A percentile compares a stretch with the other conserved stretches of the same genome.
Evolutionary conservation across 768 basidiomycete species (phyloP).

Genomic region (Lactarius pseudohatsudake): DNA sequence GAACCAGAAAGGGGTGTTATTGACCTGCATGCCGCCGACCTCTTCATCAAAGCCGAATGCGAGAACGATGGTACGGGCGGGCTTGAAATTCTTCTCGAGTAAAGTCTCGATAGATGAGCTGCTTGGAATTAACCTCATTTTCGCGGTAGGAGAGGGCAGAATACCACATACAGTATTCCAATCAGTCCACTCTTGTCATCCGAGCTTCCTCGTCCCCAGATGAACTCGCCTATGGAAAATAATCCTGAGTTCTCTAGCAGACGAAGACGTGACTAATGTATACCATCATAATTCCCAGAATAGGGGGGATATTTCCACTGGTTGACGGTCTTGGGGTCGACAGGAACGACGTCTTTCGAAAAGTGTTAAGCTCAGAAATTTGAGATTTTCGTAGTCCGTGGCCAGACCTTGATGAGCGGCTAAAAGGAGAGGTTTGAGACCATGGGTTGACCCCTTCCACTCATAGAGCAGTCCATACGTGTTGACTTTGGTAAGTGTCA

Average conservation of each 20-base stretch:
- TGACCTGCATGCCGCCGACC: conserved; percentile 32
- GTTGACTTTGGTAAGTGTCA: conserved; percentile 56
- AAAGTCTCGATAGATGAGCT: conserved; percentile 43
- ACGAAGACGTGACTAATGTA: not conserved
- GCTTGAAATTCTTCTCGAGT: conserved; percentile 40
- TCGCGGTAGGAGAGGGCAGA: not conserved
- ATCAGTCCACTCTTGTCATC: conserved; percentile 40
- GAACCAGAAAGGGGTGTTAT: not conserved
- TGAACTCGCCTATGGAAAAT: conserved; percentile 29
- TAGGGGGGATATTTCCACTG: conserved; percentile 64
- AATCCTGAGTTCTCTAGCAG: not conserved
- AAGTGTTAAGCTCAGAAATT: not conserved
- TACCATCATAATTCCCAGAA: conserved; percentile 61
- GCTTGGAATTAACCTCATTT: not conserved
- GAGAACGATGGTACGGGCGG: conserved; percentile 36
- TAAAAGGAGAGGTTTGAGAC: conserved; percentile 55
- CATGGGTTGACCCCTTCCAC: conserved; percentile 52
- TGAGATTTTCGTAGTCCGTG: not conserved
- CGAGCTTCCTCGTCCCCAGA: conserved; percentile 39
- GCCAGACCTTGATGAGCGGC: conserved; percentile 51
- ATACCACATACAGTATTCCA: conserved; percentile 34
- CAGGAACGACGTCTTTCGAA: conserved; percentile 63
- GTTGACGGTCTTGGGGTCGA: conserved; percentile 52
- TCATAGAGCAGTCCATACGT: conserved; percentile 61
- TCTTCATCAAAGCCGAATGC: conserved; percentile 47